phyloP scores from a whole-genome alignment of 495 filamentous ascomycete species.

The Penicillium dipodomyicola region DNA sequence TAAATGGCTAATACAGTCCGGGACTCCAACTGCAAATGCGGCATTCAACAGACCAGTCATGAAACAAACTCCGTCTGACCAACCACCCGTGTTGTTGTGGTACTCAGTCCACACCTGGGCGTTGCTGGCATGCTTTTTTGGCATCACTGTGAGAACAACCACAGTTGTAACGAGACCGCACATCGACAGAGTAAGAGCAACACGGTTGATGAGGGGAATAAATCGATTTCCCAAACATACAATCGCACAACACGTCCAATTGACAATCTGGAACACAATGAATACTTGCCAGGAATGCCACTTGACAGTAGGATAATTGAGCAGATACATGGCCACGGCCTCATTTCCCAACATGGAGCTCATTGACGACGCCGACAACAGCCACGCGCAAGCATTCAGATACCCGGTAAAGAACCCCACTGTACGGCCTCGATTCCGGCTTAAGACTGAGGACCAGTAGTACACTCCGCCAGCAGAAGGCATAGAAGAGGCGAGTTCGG shows the following conservation, averaged over 20 bases:
- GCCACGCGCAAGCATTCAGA: slow-evolving; percentile 73
- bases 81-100: slow-evolving; percentile 64
- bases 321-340: slow-evolving; percentile 63
- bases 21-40: slow-evolving; percentile 73
- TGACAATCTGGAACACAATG: slow-evolving; percentile 60
- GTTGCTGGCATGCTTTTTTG: slow-evolving; percentile 55
- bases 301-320: slow-evolving; percentile 57
- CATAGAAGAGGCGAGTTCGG: slow-evolving; percentile 72
- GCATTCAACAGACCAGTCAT: slow-evolving; percentile 72
- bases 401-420: slow-evolving; percentile 71
- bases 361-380: slow-evolving; percentile 64
- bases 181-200: slow-evolving; percentile 63
- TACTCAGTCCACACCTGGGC: slow-evolving; percentile 60
- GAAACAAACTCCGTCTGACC: slow-evolving; percentile 65
- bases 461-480: slow-evolving; percentile 80
- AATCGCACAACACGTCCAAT: slow-evolving; percentile 58
- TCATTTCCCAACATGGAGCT: slow-evolving; percentile 64
- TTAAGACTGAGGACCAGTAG: slow-evolving; percentile 75
- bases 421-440: slow-evolving; percentile 57
- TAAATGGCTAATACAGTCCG: slow-evolving; percentile 67
- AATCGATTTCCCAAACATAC: slow-evolving; percentile 66
- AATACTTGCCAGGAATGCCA: slow-evolving; percentile 73
- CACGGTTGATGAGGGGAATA: slow-evolving; percentile 60
- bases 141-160: slow-evolving; percentile 70
- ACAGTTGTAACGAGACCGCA: slow-evolving; percentile 63